phyloP scores from a whole-genome alignment of 176 grass and related monocot species.

The Avena eriantha region DNA sequence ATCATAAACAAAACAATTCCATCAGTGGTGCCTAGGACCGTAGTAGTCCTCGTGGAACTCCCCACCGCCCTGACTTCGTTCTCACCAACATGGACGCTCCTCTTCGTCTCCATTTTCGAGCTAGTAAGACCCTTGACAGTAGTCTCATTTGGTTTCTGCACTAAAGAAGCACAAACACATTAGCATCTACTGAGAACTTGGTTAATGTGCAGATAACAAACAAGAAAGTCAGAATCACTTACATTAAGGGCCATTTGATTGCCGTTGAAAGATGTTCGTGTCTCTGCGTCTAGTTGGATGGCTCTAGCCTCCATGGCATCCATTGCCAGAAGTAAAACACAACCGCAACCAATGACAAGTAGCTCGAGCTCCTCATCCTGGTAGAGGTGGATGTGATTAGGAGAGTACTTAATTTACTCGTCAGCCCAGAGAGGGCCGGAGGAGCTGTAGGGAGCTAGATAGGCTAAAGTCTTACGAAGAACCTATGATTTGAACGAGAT shows the following conservation, averaged over 20 bases:
- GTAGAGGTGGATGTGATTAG: too few relatives aligned
- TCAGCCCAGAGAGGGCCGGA: neutral
- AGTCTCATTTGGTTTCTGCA: conserved; percentile 44
- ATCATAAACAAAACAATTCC: too few relatives aligned
- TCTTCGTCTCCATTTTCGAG: conserved; percentile 35
- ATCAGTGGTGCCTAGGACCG: conserved; percentile 60
- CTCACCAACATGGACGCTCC: conserved; percentile 9
- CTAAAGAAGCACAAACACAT: neutral
- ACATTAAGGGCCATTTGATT: neutral
- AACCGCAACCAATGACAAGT: neutral
- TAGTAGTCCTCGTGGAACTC: conserved; percentile 75
- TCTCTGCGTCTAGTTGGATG: conserved; percentile 62
- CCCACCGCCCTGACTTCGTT: conserved; percentile 25
- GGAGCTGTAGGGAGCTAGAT: too few relatives aligned
- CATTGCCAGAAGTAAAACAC: conserved; percentile 3
- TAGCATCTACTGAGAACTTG: too few relatives aligned
- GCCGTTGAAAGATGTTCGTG: conserved; percentile 18
- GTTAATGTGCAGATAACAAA: too few relatives aligned
- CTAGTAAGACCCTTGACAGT: neutral
- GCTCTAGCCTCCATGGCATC: conserved; percentile 22
- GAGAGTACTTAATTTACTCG: too few relatives aligned
- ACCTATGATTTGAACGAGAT: too few relatives aligned
- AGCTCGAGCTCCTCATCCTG: conserved; percentile 19
- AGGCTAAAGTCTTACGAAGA: too few relatives aligned
- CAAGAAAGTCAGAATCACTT: conserved; percentile 31